A percentile compares a stretch with the other conserved stretches of the same genome.
Conservation (phyloP, 768 basidiomycete genomes). For the Lactarius hatsudake region DNA sequence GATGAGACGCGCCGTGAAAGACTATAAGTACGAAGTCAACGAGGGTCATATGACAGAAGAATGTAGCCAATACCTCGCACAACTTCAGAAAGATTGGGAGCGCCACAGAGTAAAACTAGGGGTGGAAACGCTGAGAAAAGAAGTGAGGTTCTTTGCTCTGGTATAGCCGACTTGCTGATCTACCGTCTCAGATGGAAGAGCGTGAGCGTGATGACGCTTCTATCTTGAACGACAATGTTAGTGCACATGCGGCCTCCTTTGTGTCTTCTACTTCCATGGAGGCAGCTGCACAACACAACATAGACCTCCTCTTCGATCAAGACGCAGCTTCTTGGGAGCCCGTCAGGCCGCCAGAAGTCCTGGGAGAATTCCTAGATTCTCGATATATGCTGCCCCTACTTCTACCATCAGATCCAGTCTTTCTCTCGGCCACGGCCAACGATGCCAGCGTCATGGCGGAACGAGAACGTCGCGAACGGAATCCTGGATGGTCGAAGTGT, state of each 20-base stretch:
- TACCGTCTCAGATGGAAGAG: constrained; percentile 55
- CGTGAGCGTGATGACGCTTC: constrained; percentile 59
- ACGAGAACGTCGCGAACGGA: constrained; percentile 33
- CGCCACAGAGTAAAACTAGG: constrained; percentile 82
- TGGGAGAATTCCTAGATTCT: constrained; percentile 91
- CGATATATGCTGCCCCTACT: constrained; percentile 88
- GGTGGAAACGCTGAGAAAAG: constrained; percentile 79
- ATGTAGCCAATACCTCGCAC: constrained; percentile 89
- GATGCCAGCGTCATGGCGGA: constrained; percentile 40
- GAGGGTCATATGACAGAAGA: constrained; percentile 94
- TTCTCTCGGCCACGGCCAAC: constrained; percentile 67
- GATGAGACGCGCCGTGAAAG: constrained; percentile 92
- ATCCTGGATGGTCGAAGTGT: constrained; percentile 33
- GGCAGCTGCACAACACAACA: constrained; percentile 46
- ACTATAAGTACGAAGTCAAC: constrained; percentile 92
- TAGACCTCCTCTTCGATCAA: constrained; percentile 81
- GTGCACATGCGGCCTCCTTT: constrained; percentile 33
- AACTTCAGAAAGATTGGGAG: constrained; percentile 98
- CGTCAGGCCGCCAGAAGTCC: constrained; percentile 68
- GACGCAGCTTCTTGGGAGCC: constrained; percentile 77
- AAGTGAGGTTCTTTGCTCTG: constrained; percentile 45
- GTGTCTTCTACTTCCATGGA: constrained; percentile 32
- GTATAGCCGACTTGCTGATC: neutral
- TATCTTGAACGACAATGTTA: constrained; percentile 32
- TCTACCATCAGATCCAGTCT: constrained; percentile 76